These are phyloP conservation scores for Huntiella savannae DNA, from an alignment of 2,329 filamentous ascomycete species.

Conservation along the genomic window DNA sequence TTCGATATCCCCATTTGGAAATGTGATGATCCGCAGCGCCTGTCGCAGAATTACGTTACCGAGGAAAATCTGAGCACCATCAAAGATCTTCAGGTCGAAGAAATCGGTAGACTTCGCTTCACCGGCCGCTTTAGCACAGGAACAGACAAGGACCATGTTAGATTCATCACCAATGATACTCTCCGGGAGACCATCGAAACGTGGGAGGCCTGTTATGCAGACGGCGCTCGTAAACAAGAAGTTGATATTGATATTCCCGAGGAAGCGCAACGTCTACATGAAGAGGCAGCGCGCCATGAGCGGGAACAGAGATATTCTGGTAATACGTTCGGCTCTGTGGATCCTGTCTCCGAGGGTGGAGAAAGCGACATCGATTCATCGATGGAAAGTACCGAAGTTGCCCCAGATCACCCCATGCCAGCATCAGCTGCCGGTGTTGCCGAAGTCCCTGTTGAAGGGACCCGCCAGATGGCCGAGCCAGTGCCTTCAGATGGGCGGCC, in stretches of 20 bases:
- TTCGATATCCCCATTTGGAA: conserved; percentile 86
- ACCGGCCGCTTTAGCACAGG: conserved; percentile 70
- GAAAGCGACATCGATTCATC: not conserved
- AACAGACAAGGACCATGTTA: conserved; percentile 68
- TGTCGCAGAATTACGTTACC: conserved; percentile 86
- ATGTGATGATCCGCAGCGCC: conserved; percentile 52
- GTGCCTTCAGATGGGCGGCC: no score
- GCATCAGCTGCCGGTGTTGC: not conserved
- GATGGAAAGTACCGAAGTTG: not conserved
- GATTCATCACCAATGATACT: conserved; percentile 72
- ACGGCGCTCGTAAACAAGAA: conserved; percentile 57
- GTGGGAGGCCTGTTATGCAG: conserved; percentile 79
- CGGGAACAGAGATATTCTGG: conserved; percentile 5
- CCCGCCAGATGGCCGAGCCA: no score
- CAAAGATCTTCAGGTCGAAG: conserved; percentile 57
- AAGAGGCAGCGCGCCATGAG: conserved; percentile 33
- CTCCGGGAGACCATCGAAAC: conserved; percentile 83
- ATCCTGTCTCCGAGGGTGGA: no score
- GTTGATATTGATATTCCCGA: conserved; percentile 59
- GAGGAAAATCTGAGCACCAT: conserved; percentile 51
- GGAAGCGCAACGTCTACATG: conserved; percentile 55
- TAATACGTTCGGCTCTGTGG: not conserved
- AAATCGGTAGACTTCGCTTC: conserved; percentile 69
- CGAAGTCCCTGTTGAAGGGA: not conserved
- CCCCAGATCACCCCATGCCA: not conserved